Percentiles rank a stretch among this genome's conserved stretches.
These are phyloP conservation scores for Dactylis glomerata DNA, from an alignment of 176 grass and related monocot species.

Conservation along the genomic window DNA sequence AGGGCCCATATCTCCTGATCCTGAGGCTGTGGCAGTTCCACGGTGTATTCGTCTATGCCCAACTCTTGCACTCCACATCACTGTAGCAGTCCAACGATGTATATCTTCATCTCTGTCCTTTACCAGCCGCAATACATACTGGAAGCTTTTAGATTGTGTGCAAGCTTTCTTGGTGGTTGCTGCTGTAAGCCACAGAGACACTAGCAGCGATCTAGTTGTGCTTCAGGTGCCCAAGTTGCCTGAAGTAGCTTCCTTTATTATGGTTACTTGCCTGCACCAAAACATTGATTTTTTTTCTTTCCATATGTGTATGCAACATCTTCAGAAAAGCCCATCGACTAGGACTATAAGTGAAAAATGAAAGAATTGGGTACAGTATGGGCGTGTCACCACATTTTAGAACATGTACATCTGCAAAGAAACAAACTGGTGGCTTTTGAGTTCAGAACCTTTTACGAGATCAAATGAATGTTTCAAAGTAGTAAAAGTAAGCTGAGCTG, in stretches of 20 bases:
- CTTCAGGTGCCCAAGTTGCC: conserved; percentile 22
- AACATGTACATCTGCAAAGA: not conserved
- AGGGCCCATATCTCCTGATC: conserved; percentile 24
- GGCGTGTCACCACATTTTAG: not conserved
- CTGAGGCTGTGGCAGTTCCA: conserved; percentile 1
- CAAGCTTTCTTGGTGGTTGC: conserved; percentile 28
- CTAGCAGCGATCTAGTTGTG: not conserved
- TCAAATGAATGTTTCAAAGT: not conserved
- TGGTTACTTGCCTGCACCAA: not conserved
- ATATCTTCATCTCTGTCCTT: conserved; percentile 5
- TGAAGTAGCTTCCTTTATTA: not conserved
- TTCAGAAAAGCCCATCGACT: not conserved
- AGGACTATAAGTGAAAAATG: not conserved
- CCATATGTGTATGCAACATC: not conserved
- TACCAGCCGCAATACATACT: not conserved
- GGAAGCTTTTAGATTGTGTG: conserved; percentile 30
- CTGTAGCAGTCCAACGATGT: not conserved
- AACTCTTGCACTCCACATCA: conserved; percentile 34
- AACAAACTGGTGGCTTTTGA: not conserved
- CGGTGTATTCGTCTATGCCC: not conserved
- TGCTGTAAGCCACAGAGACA: not conserved
- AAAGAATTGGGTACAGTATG: not conserved
- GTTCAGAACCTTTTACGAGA: not conserved
- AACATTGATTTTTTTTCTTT: not conserved
- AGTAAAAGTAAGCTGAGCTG: not conserved